Evolutionary conservation across 768 basidiomycete species (phyloP).

Genomic region (Lactifluus volemus): DNA sequence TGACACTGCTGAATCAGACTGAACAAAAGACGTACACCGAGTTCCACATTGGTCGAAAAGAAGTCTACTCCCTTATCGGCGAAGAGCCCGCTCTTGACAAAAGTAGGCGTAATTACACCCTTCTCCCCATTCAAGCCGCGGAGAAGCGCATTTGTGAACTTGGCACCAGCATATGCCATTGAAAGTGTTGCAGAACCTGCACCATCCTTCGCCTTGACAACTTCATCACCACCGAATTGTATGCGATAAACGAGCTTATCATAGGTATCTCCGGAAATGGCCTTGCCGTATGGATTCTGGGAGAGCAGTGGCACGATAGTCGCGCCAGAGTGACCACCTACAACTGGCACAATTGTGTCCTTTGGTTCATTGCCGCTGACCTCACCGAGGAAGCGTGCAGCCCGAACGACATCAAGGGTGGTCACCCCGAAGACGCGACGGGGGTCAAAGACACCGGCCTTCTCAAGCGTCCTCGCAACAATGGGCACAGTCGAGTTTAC

Average conservation of each 20-base stretch:
- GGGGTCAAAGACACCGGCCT: constrained; percentile 89
- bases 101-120: constrained; percentile 68
- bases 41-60: constrained; percentile 92
- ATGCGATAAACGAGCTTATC: constrained; percentile 83
- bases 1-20: neutral
- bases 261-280: constrained; percentile 65
- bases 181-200: constrained; percentile 68
- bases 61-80: constrained; percentile 82
- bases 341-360: constrained; percentile 69
- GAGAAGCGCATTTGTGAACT: constrained; percentile 53
- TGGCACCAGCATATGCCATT: constrained; percentile 72
- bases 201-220: constrained; percentile 95
- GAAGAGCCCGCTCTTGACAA: constrained; percentile 84
- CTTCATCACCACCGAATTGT: constrained; percentile 97
- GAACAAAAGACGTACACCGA: constrained; percentile 56
- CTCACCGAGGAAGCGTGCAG: constrained; percentile 80
- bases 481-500: constrained; percentile 98
- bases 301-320: constrained; percentile 96
- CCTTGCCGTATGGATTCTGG: constrained; percentile 63
- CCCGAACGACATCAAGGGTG: constrained; percentile 95
- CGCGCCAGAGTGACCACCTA: constrained; percentile 95
- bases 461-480: constrained; percentile 84
- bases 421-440: constrained; percentile 90
- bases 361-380: constrained; percentile 56
- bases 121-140: constrained; percentile 59